These are phyloP conservation scores for Trebouxia gelatinosa DNA, from an alignment of 163 green algal genomes.

Conservation along the genomic window DNA sequence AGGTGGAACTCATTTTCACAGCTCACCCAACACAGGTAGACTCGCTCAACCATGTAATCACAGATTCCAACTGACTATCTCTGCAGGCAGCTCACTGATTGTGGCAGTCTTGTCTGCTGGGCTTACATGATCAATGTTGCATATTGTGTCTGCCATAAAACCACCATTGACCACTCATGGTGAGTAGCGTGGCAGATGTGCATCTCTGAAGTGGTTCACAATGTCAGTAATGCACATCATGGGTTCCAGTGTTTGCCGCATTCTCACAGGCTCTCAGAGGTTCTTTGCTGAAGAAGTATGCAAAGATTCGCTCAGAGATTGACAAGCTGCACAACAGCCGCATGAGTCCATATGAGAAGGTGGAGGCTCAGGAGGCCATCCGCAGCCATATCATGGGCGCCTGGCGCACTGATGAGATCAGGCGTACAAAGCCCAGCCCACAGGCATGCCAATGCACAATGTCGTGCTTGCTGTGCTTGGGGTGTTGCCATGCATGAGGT, in stretches of 20 bases:
- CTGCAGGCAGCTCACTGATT: no score
- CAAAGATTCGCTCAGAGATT: constrained; percentile 68
- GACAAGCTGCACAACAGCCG: constrained; percentile 80
- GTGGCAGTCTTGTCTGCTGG: no score
- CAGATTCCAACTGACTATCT: no score
- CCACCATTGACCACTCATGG: no score
- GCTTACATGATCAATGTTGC: no score
- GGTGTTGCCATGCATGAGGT: background rate
- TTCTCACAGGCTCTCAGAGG: constrained; percentile 70
- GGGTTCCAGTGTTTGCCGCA: no score
- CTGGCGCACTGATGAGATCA: constrained; percentile 98
- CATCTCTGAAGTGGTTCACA: no score
- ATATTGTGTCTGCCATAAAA: no score
- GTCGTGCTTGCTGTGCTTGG: background rate
- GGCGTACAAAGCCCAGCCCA: constrained; percentile 84
- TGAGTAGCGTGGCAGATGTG: no score
- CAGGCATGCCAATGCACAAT: no score
- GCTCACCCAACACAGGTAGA: constrained; percentile 93
- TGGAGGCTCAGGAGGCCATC: constrained; percentile 82
- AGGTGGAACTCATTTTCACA: constrained; percentile 86
- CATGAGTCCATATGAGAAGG: constrained; percentile 78
- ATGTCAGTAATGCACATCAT: no score
- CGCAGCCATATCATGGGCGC: constrained; percentile 74
- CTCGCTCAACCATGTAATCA: no score
- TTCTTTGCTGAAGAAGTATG: constrained; percentile 89